Evolutionary conservation across 257 asterid genomes (phyloP), one percentile per base, ranked within the genome.

Genomic region (Petrea volubilis): DNA sequence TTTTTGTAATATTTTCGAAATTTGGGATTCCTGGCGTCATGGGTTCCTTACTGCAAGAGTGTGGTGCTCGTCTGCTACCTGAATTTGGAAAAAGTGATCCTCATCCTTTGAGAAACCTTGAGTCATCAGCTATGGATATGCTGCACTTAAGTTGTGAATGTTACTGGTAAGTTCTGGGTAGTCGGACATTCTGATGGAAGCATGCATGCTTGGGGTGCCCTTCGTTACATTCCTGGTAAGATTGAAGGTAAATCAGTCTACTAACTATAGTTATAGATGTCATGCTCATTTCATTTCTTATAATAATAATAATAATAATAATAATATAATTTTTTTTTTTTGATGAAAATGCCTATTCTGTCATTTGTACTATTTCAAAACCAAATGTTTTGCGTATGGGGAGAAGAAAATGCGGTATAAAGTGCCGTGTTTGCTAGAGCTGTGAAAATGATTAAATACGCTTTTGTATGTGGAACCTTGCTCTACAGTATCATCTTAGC

Each of bases 11-110:
- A n/a, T n/a, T n/a, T n/a, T n/a, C n/a, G 11, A 21, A 23, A 51
- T 64, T 80, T 92, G 99, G 99, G 66, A 79, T 95, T 71, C 98
- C 99, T 43, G 98, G 98, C 41, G 41, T 92, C 59, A 88, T 81
- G 81, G 74, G 59, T 77, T 70, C 92, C 10, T 71, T 88, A 17
- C 86, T 95, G 69, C 86, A 90, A 64, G 93, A 92, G 68, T 95
- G 80, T 81, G 99, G 99, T 67, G 74, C 87, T 70, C 96, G 90
- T 40, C 71, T 95, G 51, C 87, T 90, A 76, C 99, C 99, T 4
- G 99, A 98, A 25, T 88, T 95, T 77, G 99, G 99, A 33, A 95
- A 95, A 77, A 95, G 99, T 68, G 99, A 90, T 79, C 96, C 99
- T 66, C 95, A 95, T 83, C 96, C 94, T 17, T 46, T 40, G 33